Evolutionary conservation across 352 stramenopile genomes (phyloP), one percentile per base, ranked within the genome.

Genomic region (Pythium sukuiense): DNA sequence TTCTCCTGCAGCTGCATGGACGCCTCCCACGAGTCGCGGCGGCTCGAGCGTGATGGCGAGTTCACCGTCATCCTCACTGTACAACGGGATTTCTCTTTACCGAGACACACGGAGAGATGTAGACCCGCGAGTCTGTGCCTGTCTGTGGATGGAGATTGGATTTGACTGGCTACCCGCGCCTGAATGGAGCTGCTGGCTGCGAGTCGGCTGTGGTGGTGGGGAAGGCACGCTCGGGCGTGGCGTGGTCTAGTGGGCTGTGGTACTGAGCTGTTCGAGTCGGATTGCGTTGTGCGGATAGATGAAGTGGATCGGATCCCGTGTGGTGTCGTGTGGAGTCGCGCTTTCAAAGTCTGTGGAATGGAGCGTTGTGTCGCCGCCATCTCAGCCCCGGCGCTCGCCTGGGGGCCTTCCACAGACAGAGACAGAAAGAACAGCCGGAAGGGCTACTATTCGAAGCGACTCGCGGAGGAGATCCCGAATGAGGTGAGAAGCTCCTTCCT

Each of bases 1-100:
- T 56, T 41, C 3, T 26, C 41, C 43, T 26, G 52, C 18, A 55
- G 35, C 33, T 60, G 33, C 24, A 45, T 24, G 4, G 58, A 57
- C 16, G 65, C 59, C 54, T 63, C 59, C 59, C 59, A 72, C 32
- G 49, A 55, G 27, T 67, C 54, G 30, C 46, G 59, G 37, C 65
- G 65, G 46, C 59, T 72, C 33, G 55, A 33, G 26, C 65, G 65
- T 27, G 35, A 53, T 13, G 65, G 65, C 27, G 65, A 62, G 29
- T 62, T 53, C 20, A 55, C 27, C 3, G 14, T 46, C 39, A 35
- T 59, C 54, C 39, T 61, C n/a, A 54, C 37, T 24, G 55, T 64
- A 45, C 59, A 66, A 32, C 5, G 41, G 30, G 37, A 13, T 43
- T n/a, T 9, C 12, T 43, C 37, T 13, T 1, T 43, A 16, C 12